A percentile compares a stretch with the other conserved stretches of the same genome.
phyloP scores from a whole-genome alignment of 2,329 filamentous ascomycete genomes.

The Monosporascus sp. region DNA sequence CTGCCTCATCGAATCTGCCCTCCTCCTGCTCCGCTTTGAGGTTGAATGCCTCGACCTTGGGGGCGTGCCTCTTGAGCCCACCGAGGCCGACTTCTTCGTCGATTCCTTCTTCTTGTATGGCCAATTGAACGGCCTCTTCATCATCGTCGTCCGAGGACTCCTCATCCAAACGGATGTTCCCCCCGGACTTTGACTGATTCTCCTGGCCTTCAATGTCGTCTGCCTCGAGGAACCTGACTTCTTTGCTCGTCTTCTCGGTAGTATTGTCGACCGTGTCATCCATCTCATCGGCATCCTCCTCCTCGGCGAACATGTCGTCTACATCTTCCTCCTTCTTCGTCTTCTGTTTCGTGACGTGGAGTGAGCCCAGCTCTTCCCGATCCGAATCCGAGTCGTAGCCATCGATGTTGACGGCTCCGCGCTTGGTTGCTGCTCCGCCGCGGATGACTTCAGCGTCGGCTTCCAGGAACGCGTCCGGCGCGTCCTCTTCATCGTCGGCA shows the following conservation, averaged over 20 bases:
- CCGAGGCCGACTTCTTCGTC: slow-evolving; percentile 90
- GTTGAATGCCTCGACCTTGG: slow-evolving; percentile 94
- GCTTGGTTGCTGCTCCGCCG: slow-evolving; percentile 69
- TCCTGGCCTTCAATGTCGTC: slow-evolving; percentile 75
- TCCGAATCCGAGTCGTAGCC: slow-evolving; percentile 94
- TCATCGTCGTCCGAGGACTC: slow-evolving; percentile 52
- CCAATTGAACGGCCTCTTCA: slow-evolving; percentile 68
- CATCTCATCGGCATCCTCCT: slow-evolving; percentile 52
- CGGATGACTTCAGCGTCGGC: slow-evolving; percentile 94
- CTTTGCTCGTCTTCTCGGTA: slow-evolving; percentile 55
- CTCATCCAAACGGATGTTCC: slow-evolving; percentile 59
- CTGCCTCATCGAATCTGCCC: slow-evolving; percentile 82
- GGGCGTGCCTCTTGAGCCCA: slow-evolving; percentile 86
- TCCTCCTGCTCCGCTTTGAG: slow-evolving; percentile 87
- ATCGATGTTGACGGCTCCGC: slow-evolving; percentile 92
- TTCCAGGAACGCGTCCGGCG: slow-evolving; percentile 64
- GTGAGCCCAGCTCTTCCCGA: slow-evolving; percentile 57
- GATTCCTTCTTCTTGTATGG: slow-evolving; percentile 67
- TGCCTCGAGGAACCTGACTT: slow-evolving; percentile 55
- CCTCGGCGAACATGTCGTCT: slow-evolving; percentile 80
- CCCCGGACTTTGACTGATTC: slow-evolving; percentile 65
- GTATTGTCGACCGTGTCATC: slow-evolving; percentile 45
- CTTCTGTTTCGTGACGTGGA: slow-evolving; percentile 19
- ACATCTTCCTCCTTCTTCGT: slow-evolving; percentile 52
- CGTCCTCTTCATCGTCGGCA: slow-evolving; percentile 51